phyloP scores from a whole-genome alignment of 2,329 filamentous ascomycete species.

The Biscogniauxia marginata region DNA sequence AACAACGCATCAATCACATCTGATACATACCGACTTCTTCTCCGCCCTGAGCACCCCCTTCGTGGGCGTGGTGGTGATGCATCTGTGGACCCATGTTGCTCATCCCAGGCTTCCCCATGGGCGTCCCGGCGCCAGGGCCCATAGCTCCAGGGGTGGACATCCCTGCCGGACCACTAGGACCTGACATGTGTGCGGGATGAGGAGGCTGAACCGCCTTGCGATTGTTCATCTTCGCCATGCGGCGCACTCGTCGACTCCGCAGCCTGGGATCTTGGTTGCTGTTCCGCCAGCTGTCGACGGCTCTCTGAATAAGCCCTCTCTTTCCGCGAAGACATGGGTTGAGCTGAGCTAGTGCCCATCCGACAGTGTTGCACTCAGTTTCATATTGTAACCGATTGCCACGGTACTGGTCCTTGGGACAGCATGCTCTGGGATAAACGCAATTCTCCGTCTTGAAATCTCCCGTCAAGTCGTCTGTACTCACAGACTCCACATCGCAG shows the following conservation, averaged over 20 bases:
- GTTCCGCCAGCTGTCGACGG: slow-evolving; percentile 98
- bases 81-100: slow-evolving; percentile 62
- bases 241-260: slow-evolving; percentile 84
- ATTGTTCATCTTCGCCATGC: slow-evolving; percentile 94
- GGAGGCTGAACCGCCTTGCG: slow-evolving; percentile 68
- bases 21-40: slow-evolving; percentile 98
- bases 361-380: slow-evolving; percentile 98
- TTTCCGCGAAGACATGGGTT: slow-evolving; percentile 91
- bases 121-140: slow-evolving; percentile 50
- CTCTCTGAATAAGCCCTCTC: slow-evolving; percentile 91
- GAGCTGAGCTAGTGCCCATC: slow-evolving; percentile 94
- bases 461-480: slow-evolving; percentile 76
- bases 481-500: slow-evolving; percentile 95
- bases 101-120: slow-evolving; percentile 67
- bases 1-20: slow-evolving; percentile 67
- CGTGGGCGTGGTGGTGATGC: slow-evolving; percentile 76
- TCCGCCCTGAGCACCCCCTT: slow-evolving; percentile 64
- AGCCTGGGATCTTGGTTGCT: slow-evolving; percentile 95
- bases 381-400: slow-evolving; percentile 96
- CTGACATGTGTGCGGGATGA: slow-evolving; percentile 65
- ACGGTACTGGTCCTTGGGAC: slow-evolving; percentile 91
- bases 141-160: slow-evolving; percentile 65
- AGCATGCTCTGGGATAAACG: slow-evolving; percentile 94
- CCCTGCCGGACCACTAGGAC: slow-evolving; percentile 62
- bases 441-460: slow-evolving; percentile 99